Conservation (phyloP, 331 rosid genomes). For the Erythrophleum ivorense region DNA sequence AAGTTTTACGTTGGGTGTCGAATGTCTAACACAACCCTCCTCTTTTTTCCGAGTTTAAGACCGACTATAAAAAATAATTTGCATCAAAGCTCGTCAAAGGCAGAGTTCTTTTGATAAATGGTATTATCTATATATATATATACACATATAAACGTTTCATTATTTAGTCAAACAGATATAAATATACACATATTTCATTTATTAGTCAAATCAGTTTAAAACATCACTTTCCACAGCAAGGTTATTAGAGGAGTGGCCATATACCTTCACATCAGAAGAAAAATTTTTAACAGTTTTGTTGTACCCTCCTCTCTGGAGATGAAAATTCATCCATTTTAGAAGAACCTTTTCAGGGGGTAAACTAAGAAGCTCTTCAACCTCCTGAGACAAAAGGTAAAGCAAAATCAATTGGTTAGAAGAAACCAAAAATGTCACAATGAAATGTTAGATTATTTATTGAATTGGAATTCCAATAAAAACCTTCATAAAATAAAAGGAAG, state of each 20-base stretch:
- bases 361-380: constrained; percentile 92
- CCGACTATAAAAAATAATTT: no score
- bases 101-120: no score
- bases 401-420: constrained; percentile 29
- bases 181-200: neutral
- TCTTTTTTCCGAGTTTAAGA: no score
- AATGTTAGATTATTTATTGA: constrained; percentile 14
- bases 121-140: neutral
- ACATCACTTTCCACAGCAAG: neutral
- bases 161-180: constrained; percentile 5
- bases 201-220: neutral
- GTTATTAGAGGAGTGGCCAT: constrained; percentile 30
- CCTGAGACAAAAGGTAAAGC: constrained; percentile 57
- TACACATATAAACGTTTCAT: neutral
- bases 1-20: no score
- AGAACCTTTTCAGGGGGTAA: constrained; percentile 92
- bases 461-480: neutral
- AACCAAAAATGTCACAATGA: constrained; percentile 5
- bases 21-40: no score
- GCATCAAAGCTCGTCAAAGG: no score
- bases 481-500: neutral
- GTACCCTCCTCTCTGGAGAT: constrained; percentile 88
- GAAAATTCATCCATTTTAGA: constrained; percentile 97
- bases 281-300: constrained; percentile 76
- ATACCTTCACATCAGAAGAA: constrained; percentile 92